These are phyloP conservation scores for Hypericum perforatum DNA, from an alignment of 345 rosid species.

Conservation along the genomic window DNA sequence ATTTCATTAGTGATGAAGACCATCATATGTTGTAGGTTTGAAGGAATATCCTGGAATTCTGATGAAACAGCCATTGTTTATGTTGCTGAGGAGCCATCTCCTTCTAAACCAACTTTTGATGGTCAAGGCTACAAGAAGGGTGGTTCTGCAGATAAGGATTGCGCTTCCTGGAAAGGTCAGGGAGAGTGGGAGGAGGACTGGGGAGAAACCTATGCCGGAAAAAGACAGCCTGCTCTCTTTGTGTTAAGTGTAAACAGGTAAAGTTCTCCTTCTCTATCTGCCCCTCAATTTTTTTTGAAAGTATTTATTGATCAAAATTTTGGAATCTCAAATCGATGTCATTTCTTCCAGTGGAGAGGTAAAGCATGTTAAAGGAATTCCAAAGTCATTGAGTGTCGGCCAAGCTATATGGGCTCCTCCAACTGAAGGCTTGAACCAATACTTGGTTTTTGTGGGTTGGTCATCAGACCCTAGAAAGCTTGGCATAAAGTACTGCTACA, in stretches of 20 bases:
- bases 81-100: constrained; percentile 71
- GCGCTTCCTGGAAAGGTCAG: constrained; percentile 78
- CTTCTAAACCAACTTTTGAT: constrained; percentile 52
- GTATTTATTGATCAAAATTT: neutral
- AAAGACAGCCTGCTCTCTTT: constrained; percentile 69
- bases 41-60: constrained; percentile 88
- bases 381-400: constrained; percentile 63
- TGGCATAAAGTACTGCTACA: constrained; percentile 81
- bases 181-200: constrained; percentile 98
- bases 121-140: constrained; percentile 45
- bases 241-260: constrained; percentile 59
- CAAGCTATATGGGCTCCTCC: constrained; percentile 93
- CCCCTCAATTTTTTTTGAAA: neutral
- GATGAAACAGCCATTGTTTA: constrained; percentile 72
- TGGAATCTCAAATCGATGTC: constrained; percentile 9
- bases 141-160: constrained; percentile 42
- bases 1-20: constrained; percentile 8
- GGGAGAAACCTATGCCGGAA: constrained; percentile 94
- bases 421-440: constrained; percentile 30
- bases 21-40: constrained; percentile 49
- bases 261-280: constrained; percentile 8
- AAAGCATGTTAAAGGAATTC: constrained; percentile 50
- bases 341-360: constrained; percentile 56
- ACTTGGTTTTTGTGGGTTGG: constrained; percentile 88
- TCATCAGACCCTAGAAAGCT: constrained; percentile 63